Evolutionary conservation across 345 rosid species (phyloP).

Genomic region (Pistacia atlantica): DNA sequence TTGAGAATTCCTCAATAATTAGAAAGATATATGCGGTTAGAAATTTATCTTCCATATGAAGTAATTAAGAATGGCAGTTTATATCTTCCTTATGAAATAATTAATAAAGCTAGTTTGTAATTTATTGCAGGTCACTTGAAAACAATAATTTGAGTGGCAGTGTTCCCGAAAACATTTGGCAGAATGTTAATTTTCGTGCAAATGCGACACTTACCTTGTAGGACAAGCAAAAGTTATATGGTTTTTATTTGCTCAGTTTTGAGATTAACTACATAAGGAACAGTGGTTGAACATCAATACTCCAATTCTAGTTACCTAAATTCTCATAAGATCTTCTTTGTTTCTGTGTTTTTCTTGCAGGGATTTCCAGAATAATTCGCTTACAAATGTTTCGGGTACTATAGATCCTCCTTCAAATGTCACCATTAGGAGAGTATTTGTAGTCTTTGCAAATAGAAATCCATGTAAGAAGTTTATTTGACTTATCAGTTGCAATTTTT

Average conservation of each 20-base stretch:
- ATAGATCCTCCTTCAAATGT: constrained; percentile 55
- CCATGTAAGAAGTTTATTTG: neutral
- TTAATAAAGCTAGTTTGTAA: neutral
- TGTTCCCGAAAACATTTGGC: constrained; percentile 47
- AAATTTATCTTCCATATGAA: too few relatives aligned
- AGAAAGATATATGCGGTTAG: too few relatives aligned
- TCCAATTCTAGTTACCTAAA: neutral
- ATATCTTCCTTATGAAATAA: too few relatives aligned
- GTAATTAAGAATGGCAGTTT: too few relatives aligned
- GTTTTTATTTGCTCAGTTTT: neutral
- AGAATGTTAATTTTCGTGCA: constrained; percentile 25
- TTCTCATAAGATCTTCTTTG: neutral
- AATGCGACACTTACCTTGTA: constrained; percentile 36
- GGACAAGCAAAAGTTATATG: constrained; percentile 16
- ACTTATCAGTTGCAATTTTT: neutral
- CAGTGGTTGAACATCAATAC: neutral
- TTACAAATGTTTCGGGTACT: constrained; percentile 42
- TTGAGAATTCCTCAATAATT: too few relatives aligned
- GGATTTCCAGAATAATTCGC: constrained; percentile 51
- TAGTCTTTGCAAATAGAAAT: neutral
- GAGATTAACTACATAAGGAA: neutral
- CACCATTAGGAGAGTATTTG: constrained; percentile 39
- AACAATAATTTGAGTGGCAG: constrained; percentile 45
- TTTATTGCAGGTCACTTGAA: constrained; percentile 40
- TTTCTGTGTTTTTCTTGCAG: constrained; percentile 32